A percentile compares a stretch with the other conserved stretches of the same genome.
Evolutionary conservation across 2,329 filamentous ascomycete species (phyloP).

Genomic region (Lomentospora prolificans): DNA sequence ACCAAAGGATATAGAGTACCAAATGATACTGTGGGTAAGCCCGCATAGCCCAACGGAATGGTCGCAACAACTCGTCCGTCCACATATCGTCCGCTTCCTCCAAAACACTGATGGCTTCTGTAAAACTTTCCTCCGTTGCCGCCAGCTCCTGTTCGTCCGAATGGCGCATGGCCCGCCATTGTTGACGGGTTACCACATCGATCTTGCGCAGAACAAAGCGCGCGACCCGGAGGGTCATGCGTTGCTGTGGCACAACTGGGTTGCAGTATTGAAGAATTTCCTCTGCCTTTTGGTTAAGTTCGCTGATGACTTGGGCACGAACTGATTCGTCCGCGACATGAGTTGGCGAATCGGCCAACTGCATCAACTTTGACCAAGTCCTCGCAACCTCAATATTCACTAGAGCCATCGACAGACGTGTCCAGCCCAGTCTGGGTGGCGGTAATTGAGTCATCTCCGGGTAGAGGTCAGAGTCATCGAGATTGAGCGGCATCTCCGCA

Average conservation of each 20-base stretch:
- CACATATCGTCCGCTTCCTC: slow-evolving; percentile 20
- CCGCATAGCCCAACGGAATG: slow-evolving; percentile 27
- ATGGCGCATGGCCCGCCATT: slow-evolving; percentile 14
- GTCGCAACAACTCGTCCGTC: slow-evolving; percentile 25
- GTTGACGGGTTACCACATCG: slow-evolving; percentile 23
- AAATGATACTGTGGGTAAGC: slow-evolving; percentile 32
- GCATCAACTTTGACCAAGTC: slow-evolving; percentile 15
- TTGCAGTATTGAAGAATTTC: slow-evolving; percentile 30
- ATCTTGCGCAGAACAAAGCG: slow-evolving; percentile 23
- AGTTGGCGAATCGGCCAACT: slow-evolving; percentile 13
- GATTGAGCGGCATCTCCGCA: slow-evolving; percentile 28
- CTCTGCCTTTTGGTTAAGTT: slow-evolving; percentile 19
- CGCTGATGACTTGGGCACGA: slow-evolving; percentile 19
- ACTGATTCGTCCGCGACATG: slow-evolving; percentile 24
- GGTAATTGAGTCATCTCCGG: neutral
- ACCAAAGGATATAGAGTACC: slow-evolving; percentile 32
- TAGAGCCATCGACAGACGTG: slow-evolving; percentile 18
- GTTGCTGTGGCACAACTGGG: slow-evolving; percentile 36
- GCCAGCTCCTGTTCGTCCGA: slow-evolving; percentile 13
- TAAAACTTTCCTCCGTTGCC: slow-evolving; percentile 23
- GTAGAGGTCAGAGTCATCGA: neutral
- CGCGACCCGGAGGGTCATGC: slow-evolving; percentile 19
- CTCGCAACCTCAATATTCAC: slow-evolving; percentile 40
- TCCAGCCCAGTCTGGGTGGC: slow-evolving; percentile 47
- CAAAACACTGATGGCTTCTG: slow-evolving; percentile 22